A percentile compares a stretch with the other conserved stretches of the same genome.
These are phyloP conservation scores for Suillus brevipes DNA, from an alignment of 768 basidiomycete species.

Conservation along the genomic window DNA sequence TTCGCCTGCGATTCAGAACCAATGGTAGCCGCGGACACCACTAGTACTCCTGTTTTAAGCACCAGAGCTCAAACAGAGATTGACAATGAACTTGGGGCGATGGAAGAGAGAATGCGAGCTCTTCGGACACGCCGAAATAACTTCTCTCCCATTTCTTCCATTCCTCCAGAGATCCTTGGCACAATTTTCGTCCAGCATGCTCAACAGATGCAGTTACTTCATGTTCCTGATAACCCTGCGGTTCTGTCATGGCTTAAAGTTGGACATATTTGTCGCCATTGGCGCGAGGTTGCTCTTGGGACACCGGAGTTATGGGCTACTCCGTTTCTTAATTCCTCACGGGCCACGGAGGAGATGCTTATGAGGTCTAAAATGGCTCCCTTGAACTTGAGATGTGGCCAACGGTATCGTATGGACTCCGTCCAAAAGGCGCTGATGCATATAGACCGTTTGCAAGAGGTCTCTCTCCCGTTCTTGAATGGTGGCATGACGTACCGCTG, in stretches of 20 bases:
- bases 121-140: slow-evolving; percentile 9
- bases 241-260: slow-evolving; percentile 10
- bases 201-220: not conserved
- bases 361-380: slow-evolving; percentile 44
- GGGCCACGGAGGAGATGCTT: slow-evolving; percentile 45
- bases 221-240: not conserved
- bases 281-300: slow-evolving; percentile 41
- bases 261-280: slow-evolving; percentile 25
- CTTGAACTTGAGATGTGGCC: slow-evolving; percentile 25
- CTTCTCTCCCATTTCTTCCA: slow-evolving; percentile 7
- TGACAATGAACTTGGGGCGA: slow-evolving; percentile 6
- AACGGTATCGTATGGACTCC: slow-evolving; percentile 27
- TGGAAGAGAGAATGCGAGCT: not conserved
- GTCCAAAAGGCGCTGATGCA: slow-evolving; percentile 35
- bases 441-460: slow-evolving; percentile 33
- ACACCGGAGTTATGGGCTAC: slow-evolving; percentile 43
- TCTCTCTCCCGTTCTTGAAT: slow-evolving; percentile 27
- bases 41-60: too few relatives aligned
- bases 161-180: slow-evolving; percentile 13
- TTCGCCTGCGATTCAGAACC: too few relatives aligned
- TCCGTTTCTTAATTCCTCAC: slow-evolving; percentile 33
- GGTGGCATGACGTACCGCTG: slow-evolving; percentile 23
- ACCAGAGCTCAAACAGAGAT: slow-evolving; percentile 5
- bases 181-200: slow-evolving; percentile 8
- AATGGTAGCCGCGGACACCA: not conserved